phyloP scores from a whole-genome alignment of 1,139 yeast species.

The Saccharomycopsis phalli region DNA sequence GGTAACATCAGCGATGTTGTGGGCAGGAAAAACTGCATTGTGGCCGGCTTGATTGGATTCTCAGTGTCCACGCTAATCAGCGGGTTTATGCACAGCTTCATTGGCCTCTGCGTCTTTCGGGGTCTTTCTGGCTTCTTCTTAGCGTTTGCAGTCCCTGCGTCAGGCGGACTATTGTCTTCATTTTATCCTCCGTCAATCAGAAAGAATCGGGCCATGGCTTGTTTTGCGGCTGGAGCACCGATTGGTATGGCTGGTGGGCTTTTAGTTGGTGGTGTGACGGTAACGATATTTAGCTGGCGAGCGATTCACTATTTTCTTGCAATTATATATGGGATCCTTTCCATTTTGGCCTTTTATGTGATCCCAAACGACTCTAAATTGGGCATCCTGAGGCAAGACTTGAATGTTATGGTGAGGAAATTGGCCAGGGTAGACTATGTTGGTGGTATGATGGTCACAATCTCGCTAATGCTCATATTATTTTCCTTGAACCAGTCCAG shows the following conservation, averaged over 20 bases:
- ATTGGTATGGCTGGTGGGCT: constrained; percentile 35
- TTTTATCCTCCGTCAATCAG: constrained; percentile 31
- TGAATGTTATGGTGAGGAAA: constrained; percentile 17
- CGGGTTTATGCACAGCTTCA: constrained; percentile 32
- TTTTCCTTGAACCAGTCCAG: constrained; percentile 37
- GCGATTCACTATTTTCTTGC: constrained; percentile 33
- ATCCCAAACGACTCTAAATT: constrained; percentile 28
- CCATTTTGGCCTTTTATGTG: constrained; percentile 26
- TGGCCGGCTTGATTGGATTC: constrained; percentile 28
- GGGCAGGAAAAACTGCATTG: constrained; percentile 33
- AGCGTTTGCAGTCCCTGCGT: constrained; percentile 36
- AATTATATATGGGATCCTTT: constrained; percentile 28
- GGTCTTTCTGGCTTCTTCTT: constrained; percentile 36
- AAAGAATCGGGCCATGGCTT: constrained; percentile 35
- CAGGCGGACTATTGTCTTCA: constrained; percentile 37
- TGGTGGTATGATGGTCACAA: constrained; percentile 32
- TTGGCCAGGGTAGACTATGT: constrained; percentile 30
- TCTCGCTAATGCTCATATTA: constrained; percentile 33
- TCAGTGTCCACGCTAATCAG: constrained; percentile 31
- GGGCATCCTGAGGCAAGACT: not conserved
- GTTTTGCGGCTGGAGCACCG: constrained; percentile 39
- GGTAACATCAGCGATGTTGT: constrained; percentile 38
- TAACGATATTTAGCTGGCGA: constrained; percentile 33
- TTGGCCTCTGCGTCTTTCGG: constrained; percentile 31
- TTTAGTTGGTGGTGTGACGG: constrained; percentile 35